Evolutionary conservation across 345 rosid species (phyloP).

Genomic region (Eucalyptus cloeziana): DNA sequence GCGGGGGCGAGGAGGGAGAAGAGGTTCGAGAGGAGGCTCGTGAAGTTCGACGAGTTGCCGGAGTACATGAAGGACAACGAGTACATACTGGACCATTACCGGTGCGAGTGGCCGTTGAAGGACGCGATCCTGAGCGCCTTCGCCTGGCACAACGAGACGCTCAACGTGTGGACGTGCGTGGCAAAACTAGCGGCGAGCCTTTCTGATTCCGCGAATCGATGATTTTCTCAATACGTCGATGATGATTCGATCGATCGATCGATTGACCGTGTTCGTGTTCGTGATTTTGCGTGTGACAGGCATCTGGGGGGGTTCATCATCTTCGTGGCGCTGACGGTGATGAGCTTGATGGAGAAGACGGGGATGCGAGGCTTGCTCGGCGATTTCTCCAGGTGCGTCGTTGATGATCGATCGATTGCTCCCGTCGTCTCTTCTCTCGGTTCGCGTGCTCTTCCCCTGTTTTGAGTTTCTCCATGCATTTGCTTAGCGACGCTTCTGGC

Average conservation of each 20-base stretch:
- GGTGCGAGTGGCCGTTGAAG: constrained; percentile 88
- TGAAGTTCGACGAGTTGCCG: constrained; percentile 71
- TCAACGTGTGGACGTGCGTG: constrained; percentile 89
- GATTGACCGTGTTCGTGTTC: neutral
- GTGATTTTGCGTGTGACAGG: constrained; percentile 16
- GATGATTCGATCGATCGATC: neutral
- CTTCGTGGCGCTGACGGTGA: constrained; percentile 46
- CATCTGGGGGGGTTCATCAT: constrained; percentile 72
- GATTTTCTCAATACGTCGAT: too few relatives aligned
- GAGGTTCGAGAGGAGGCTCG: constrained; percentile 34
- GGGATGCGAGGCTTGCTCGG: constrained; percentile 42
- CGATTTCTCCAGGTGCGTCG: constrained; percentile 37
- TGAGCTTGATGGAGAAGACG: constrained; percentile 46
- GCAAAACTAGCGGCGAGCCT: neutral
- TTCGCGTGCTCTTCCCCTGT: neutral
- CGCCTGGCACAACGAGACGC: constrained; percentile 90
- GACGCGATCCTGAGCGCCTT: constrained; percentile 69
- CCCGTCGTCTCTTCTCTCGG: neutral
- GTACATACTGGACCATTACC: constrained; percentile 75
- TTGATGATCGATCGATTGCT: neutral
- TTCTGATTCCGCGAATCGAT: neutral
- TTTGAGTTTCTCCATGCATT: neutral
- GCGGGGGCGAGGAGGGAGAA: neutral
- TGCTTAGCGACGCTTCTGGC: neutral
- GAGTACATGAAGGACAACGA: constrained; percentile 79